Evolutionary conservation across 2,329 filamentous ascomycete genomes (phyloP), one percentile per base, ranked within the genome.

Genomic region (Pseudogymnoascus sp.): DNA sequence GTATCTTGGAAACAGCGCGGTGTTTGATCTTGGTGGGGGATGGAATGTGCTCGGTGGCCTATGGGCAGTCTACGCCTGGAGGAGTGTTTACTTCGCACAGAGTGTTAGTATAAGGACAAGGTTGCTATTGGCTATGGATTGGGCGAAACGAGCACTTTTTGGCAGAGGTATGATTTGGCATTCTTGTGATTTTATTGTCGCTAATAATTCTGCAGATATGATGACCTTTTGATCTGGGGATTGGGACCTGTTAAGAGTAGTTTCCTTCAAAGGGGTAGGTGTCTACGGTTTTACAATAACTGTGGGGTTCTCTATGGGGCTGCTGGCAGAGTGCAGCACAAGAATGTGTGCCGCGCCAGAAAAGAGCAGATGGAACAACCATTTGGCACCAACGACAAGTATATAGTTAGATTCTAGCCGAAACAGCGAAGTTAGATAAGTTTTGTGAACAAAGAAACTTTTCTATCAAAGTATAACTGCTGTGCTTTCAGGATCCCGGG

Each of bases 11-110:
- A 99, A 99, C 73, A 92, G 91, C 6, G 94, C 94, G 4, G 87
- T 99, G 39, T 99, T 99, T 69, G 94, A 99, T 72, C 84, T 94
- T 60, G 84, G 84, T 6, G 83, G 87, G 43, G 92, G 91, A 0
- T 82, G 88, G 78, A 92, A 81, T 68, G 76, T 94, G 62, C 85
- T 85, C 1, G 94, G 94, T 58, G 94, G 94, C 0, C 75, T 99
- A 50, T 82, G 95, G 81, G 94, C 92, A 0, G 93, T 97, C 57
- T 99, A 99, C 73, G 84, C 96, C 35, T 99, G 94, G 94, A 81
- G 94, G 64, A 92, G 90, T 66, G 88, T 97, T 12, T 99, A 99
- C 76, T 99, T 99, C 77, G 91, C 94, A 11, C 91, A 99, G 79
- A 96, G 91, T 71, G 94, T 99, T 57, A 97, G 92, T 74, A 82